phyloP scores from a whole-genome alignment of 768 basidiomycete genomes.

The Hygrocybe punicea region DNA sequence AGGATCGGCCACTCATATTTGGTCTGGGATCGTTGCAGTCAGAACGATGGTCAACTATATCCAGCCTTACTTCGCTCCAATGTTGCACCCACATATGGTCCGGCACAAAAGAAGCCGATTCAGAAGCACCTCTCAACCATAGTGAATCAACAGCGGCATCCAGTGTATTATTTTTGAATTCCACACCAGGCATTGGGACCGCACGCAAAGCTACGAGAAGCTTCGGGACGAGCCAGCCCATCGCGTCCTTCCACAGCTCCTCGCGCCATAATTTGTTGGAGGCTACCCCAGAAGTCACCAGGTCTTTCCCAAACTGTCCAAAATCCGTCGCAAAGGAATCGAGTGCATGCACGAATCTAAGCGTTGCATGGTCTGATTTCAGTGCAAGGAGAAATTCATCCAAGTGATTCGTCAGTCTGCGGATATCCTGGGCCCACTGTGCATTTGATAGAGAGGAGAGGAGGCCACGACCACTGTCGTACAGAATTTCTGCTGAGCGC shows the following conservation, averaged over 20 bases:
- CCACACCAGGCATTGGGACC: conserved; percentile 34
- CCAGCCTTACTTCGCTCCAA: conserved; percentile 36
- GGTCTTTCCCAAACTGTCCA: conserved; percentile 12
- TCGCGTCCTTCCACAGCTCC: conserved; percentile 26
- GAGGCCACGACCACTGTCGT: conserved; percentile 21
- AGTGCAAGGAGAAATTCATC: conserved; percentile 19
- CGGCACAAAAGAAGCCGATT: conserved; percentile 30
- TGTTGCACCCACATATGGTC: conserved; percentile 31
- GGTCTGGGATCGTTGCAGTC: background rate
- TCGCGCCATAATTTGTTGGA: conserved; percentile 11
- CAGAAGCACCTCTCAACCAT: conserved; percentile 24
- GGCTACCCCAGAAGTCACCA: conserved; percentile 8
- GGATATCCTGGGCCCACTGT: conserved; percentile 18
- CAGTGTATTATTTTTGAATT: conserved; percentile 34
- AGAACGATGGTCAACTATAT: conserved; percentile 25
- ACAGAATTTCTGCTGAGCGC: conserved; percentile 21
- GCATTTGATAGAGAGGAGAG: conserved; percentile 13
- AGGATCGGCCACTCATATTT: conserved; percentile 7
- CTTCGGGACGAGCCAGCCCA: conserved; percentile 36
- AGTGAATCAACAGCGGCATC: conserved; percentile 34
- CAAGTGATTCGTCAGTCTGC: conserved; percentile 13
- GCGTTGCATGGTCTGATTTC: conserved; percentile 19
- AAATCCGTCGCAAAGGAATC: conserved; percentile 12
- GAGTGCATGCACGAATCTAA: conserved; percentile 15
- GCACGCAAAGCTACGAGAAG: conserved; percentile 27